A percentile compares a stretch with the other conserved stretches of the same genome.
Conservation (phyloP, 495 filamentous ascomycete species). For the Niebla homalea region DNA sequence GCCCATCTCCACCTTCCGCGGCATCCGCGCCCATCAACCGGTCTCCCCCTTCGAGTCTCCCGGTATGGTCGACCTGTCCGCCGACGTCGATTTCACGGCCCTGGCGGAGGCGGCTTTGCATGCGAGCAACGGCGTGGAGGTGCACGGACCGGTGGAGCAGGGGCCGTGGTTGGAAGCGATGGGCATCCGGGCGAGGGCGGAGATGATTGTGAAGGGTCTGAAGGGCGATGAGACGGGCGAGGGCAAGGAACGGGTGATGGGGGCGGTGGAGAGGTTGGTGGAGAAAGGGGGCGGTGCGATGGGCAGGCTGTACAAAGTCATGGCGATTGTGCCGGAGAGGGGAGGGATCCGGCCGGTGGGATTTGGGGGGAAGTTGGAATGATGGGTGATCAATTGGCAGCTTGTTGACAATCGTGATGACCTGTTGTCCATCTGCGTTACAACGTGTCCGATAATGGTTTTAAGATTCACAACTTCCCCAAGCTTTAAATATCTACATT, state of each 20-base stretch:
- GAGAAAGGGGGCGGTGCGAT: conserved; percentile 69
- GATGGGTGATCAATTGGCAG: neutral
- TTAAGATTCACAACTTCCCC: neutral
- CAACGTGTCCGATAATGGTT: neutral
- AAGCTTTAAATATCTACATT: no score
- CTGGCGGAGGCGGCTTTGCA: conserved; percentile 68
- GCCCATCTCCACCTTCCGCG: conserved; percentile 75
- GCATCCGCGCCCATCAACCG: conserved; percentile 58
- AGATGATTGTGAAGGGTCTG: conserved; percentile 43
- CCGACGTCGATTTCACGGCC: conserved; percentile 81
- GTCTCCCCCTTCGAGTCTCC: conserved; percentile 66
- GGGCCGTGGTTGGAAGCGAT: conserved; percentile 61
- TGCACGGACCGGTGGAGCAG: conserved; percentile 87
- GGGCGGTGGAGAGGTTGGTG: conserved; percentile 63
- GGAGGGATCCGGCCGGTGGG: conserved; percentile 68
- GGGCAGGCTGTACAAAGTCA: conserved; percentile 86
- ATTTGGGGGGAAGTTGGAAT: conserved; percentile 65
- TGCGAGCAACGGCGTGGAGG: conserved; percentile 67
- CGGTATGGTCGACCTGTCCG: conserved; percentile 72
- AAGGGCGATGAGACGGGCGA: conserved; percentile 25
- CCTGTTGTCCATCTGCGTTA: no score
- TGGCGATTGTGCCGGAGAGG: conserved; percentile 79
- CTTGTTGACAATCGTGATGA: no score
- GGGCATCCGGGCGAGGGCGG: conserved; percentile 69
- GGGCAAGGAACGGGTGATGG: conserved; percentile 48